Evolutionary conservation across 345 rosid species (phyloP), one percentile per base, ranked within the genome.

Genomic region (Hibiscus tridactylites): DNA sequence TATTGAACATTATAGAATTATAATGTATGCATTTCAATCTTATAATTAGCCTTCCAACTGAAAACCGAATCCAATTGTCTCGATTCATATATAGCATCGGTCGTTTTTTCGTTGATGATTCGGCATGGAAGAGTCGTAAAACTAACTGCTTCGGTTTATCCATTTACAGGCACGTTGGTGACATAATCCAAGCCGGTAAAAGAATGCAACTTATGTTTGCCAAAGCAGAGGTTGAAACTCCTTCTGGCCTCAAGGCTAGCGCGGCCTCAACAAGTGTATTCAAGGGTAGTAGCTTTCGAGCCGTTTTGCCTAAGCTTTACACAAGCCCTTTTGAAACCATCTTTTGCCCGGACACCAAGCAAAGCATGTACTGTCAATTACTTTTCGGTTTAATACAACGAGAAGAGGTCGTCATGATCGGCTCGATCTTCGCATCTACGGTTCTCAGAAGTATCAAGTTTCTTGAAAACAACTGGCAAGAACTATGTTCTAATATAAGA

Each of bases 241-340:
- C 89, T 1, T 82, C 86, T 4, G 87, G 86, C 16, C 71, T 87
- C 53, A 83, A 61, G 86, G 88, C 86, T 16, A 87, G 89, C 50
- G 81, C 86, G 10, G 88, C 76, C 54, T 73, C 84, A 44, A 88
- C 87, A 7, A 83, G 86, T 65, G 77, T 75, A 73, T 85, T 82
- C 79, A 86, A 85, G 81, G 83, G 85, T 76, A 71, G 68, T n/a
- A 70, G 72, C 80, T 90, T 90, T 85, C 80, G 79, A 77, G 80
- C 78, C 35, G 21, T 2, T 54, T 74, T 87, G 47, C 80, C 89
- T 35, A 86, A 80, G 68, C 61, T 79, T 31, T 80, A 76, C 64
- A 86, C 85, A 33, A 89, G 92, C 61, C 92, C 96, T 2, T 81
- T 85, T 49, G 88, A 86, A 79, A 75, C 85, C 7, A 86, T 84